Conservation (phyloP, 148 eudicot genomes). For the Gaultheria prostrata region DNA sequence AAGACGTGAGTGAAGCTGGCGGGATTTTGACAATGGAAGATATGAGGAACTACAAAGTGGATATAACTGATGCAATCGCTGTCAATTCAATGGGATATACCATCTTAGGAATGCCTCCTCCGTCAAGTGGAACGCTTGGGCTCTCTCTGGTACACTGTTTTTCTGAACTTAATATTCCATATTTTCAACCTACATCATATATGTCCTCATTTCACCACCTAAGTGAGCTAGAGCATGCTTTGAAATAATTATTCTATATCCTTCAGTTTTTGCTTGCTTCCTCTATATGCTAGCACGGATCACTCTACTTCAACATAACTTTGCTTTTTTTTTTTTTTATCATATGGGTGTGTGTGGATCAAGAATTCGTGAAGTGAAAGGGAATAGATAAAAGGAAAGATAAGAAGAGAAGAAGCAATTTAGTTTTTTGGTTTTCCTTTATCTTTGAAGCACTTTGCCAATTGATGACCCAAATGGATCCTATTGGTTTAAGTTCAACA, state of each 20-base stretch:
- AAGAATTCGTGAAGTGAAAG: not conserved
- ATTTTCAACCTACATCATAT: not conserved
- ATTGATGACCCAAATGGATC: too few relatives aligned
- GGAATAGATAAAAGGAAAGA: not conserved
- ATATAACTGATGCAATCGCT: conserved; percentile 46
- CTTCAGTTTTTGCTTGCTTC: not conserved
- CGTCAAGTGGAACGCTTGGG: conserved; percentile 88
- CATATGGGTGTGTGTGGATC: not conserved
- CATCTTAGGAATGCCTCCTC: conserved; percentile 88
- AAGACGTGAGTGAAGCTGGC: conserved; percentile 72
- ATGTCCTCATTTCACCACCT: not conserved
- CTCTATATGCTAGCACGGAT: not conserved
- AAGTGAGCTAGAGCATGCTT: not conserved
- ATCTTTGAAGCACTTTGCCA: too few relatives aligned
- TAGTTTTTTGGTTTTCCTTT: not conserved
- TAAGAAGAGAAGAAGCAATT: not conserved
- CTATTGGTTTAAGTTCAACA: not conserved
- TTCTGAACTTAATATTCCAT: not conserved
- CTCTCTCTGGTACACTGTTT: conserved; percentile 60
- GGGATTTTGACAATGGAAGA: conserved; percentile 92
- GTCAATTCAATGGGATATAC: conserved; percentile 70
- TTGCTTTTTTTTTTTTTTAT: not conserved
- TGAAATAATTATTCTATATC: not conserved
- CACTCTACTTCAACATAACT: not conserved
- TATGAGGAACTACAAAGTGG: conserved; percentile 60